phyloP scores from a whole-genome alignment of 306 rosid genomes.

The Oemleria cerasiformis region DNA sequence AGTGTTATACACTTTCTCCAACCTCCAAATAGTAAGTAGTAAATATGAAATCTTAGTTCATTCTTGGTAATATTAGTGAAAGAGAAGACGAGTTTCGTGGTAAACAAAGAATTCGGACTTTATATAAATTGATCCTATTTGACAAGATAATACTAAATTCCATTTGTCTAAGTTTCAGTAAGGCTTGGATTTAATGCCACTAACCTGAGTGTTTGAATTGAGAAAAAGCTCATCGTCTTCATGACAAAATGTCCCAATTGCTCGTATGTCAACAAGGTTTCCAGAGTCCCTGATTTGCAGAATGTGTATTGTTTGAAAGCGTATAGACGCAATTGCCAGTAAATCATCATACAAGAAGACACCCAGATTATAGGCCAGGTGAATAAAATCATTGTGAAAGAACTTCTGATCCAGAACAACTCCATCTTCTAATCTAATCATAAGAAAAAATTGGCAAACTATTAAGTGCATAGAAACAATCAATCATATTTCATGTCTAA shows the following conservation, averaged over 20 bases:
- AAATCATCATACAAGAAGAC: constrained; percentile 96
- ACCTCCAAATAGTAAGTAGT: neutral
- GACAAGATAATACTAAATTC: constrained; percentile 5
- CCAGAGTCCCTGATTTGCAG: constrained; percentile 93
- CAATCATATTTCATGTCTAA: constrained; percentile 1
- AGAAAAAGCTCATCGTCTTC: constrained; percentile 97
- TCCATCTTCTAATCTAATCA: constrained; percentile 84
- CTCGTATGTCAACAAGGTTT: constrained; percentile 74
- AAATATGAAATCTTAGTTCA: neutral
- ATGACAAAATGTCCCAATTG: constrained; percentile 78
- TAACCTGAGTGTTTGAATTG: constrained; percentile 65
- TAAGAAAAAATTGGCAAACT: constrained; percentile 17
- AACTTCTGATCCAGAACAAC: constrained; percentile 70
- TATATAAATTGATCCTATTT: constrained; percentile 3
- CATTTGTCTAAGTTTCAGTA: constrained; percentile 6
- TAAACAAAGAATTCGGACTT: neutral
- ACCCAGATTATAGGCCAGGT: constrained; percentile 79
- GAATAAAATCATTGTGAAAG: constrained; percentile 79
- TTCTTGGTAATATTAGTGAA: neutral
- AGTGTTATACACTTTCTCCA: neutral
- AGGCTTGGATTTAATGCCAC: constrained; percentile 25
- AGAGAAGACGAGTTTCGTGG: neutral
- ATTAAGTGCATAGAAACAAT: neutral
- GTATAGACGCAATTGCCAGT: constrained; percentile 91
- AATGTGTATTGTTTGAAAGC: constrained; percentile 80